A percentile compares a stretch with the other conserved stretches of the same genome.
Conservation (phyloP, 1,284 basidiomycete genomes). For the Puccinia horiana region DNA sequence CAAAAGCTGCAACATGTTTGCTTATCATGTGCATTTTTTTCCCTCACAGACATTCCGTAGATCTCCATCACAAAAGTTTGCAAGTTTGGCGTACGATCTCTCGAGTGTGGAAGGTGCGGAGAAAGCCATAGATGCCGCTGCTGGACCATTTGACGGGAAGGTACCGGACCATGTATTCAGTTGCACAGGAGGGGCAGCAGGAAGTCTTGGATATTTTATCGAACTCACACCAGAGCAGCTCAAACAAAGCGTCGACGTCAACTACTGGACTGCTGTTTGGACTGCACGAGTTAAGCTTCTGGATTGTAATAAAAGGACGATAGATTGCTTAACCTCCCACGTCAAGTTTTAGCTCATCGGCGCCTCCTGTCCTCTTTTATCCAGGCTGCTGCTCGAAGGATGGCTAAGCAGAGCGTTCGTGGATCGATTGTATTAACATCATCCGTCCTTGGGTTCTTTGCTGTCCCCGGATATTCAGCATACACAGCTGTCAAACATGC, state of each 20-base stretch:
- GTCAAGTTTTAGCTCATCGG: background rate
- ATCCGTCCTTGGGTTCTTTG: constrained; percentile 78
- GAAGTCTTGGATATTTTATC: constrained; percentile 69
- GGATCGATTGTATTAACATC: constrained; percentile 75
- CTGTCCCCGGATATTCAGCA: constrained; percentile 77
- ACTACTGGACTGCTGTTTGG: constrained; percentile 44
- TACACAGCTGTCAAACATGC: constrained; percentile 90
- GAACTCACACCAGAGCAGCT: constrained; percentile 69
- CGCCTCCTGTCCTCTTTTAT: constrained; percentile 6
- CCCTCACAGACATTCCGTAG: constrained; percentile 58
- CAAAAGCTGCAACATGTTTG: background rate
- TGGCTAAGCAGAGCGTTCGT: constrained; percentile 67
- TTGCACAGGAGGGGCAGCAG: constrained; percentile 68
- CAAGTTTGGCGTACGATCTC: constrained; percentile 69
- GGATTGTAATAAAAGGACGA: background rate
- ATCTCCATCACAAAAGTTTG: constrained; percentile 65
- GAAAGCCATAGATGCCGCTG: constrained; percentile 68
- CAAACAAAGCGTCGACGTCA: constrained; percentile 58
- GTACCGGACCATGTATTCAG: constrained; percentile 74
- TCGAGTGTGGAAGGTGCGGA: constrained; percentile 63
- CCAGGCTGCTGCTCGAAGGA: constrained; percentile 71
- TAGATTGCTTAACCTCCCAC: background rate
- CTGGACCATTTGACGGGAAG: constrained; percentile 63
- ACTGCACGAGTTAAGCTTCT: constrained; percentile 33
- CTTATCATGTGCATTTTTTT: background rate